A percentile compares a stretch with the other conserved stretches of the same genome.
Evolutionary conservation across 2,329 filamentous ascomycete species (phyloP).

Genomic region (Aspergillus alliaceus): DNA sequence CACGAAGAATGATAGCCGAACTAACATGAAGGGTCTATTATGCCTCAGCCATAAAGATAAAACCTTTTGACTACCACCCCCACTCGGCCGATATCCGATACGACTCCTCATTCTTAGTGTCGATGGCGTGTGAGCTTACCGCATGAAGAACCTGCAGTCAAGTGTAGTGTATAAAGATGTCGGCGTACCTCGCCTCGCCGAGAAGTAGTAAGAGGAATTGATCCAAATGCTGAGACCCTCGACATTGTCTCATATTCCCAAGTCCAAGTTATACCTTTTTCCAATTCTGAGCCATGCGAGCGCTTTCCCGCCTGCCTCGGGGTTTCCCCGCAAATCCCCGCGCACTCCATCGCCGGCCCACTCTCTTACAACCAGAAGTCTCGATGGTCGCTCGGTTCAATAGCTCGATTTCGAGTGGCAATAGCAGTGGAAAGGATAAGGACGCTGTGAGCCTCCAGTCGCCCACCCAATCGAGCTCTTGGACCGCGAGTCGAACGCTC

Average conservation of each 20-base stretch:
- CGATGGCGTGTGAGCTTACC: constrained; percentile 13
- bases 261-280: background rate
- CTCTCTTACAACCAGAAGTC: constrained; percentile 10
- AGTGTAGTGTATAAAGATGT: background rate
- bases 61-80: background rate
- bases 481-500: constrained; percentile 50
- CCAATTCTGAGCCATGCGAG: constrained; percentile 22
- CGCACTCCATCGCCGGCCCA: constrained; percentile 22
- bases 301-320: constrained; percentile 20
- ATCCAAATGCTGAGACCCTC: background rate
- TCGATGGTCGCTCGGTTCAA: constrained; percentile 16
- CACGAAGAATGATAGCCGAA: background rate
- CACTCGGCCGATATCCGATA: constrained; percentile 18
- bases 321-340: constrained; percentile 28
- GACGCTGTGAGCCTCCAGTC: constrained; percentile 17
- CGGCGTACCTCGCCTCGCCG: background rate
- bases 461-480: constrained; percentile 29
- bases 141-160: background rate
- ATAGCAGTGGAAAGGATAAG: constrained; percentile 7
- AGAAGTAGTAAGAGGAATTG: background rate
- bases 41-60: background rate
- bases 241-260: background rate
- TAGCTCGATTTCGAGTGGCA: constrained; percentile 12
- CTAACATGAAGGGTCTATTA: background rate
- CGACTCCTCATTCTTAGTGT: constrained; percentile 11